Evolutionary conservation across 2,329 filamentous ascomycete genomes (phyloP).

Genomic region (Samsoniella hepiali): DNA sequence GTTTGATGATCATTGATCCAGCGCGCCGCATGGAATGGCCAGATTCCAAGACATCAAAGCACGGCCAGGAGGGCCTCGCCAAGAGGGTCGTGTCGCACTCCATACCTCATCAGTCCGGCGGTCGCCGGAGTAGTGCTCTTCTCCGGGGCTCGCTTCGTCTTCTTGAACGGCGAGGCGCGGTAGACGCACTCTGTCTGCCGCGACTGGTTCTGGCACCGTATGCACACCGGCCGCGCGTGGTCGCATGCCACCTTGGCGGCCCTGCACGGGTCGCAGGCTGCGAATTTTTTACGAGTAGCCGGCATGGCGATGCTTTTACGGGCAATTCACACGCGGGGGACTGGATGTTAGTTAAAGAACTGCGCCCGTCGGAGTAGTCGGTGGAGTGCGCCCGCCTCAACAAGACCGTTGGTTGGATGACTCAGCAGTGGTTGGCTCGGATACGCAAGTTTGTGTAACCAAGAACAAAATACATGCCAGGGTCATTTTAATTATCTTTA

Average conservation of each 20-base stretch:
- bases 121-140: constrained; percentile 14
- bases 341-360: constrained; percentile 8
- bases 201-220: constrained; percentile 24
- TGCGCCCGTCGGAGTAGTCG: constrained; percentile 9
- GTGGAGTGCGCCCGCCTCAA: not conserved
- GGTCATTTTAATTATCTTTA: not conserved
- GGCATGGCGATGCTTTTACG: constrained; percentile 12
- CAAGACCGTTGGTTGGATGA: not conserved
- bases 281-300: constrained; percentile 14
- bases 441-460: too few species aligned
- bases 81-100: not conserved
- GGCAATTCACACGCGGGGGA: not conserved
- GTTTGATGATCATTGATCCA: not conserved
- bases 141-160: constrained; percentile 19
- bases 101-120: constrained; percentile 11
- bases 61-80: not conserved
- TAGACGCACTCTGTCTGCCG: constrained; percentile 22
- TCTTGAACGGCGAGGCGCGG: constrained; percentile 23
- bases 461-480: not conserved
- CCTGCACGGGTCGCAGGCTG: constrained; percentile 31
- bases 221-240: constrained; percentile 28
- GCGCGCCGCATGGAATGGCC: not conserved
- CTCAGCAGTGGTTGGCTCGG: not conserved
- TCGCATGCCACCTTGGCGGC: constrained; percentile 27
- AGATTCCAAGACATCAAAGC: not conserved